Evolutionary conservation across 805 yeast genomes (phyloP), one percentile per base, ranked within the genome.

Genomic region (Ogataea minuta): DNA sequence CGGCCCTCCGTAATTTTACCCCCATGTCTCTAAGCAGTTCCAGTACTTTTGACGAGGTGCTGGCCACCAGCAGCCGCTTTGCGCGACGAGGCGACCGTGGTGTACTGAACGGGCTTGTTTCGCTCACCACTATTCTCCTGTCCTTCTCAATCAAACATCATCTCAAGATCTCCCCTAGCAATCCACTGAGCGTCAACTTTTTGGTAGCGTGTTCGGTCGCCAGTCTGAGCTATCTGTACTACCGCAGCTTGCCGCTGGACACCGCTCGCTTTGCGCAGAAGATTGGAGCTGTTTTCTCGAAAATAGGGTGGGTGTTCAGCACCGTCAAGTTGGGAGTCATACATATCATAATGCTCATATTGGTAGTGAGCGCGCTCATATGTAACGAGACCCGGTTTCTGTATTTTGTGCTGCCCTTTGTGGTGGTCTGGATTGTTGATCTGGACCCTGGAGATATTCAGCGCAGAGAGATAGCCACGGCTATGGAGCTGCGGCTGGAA

Each of bases 131-230:
- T 4, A 23, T 41, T 15, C 28, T 46, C 29, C 28, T 46, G n/a
- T 43, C 50, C 2, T 33, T 46, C 11, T 25, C 48, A 7, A 32
- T 46, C 34, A 46, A 44, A 31, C 17, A 39, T 21, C 45, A 43
- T 13, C 33, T 43, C 15, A 26, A 31, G 12, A 30, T 38, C 12
- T 39, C 43, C 14, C 28, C 36, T 2, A 25, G 35, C 31, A 46
- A 35, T 23, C 42, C 47, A 9, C 4, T 38, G 24, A 41, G 37
- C 30, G 36, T 43, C 31, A 43, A 41, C 31, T 13, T 46, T 16
- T 14, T 46, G 25, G 23, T 43, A 21, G 19, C 35, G 9, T 17
- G 39, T 11, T 34, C 36, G 4, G 11, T 35, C 14, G 36, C 20
- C 10, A 26, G 37, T 9, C 31, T 41, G 15, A 30, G 35, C 10